Conservation (phyloP, 1,284 basidiomycete genomes). For the Tetrapyrgos nigripes region DNA sequence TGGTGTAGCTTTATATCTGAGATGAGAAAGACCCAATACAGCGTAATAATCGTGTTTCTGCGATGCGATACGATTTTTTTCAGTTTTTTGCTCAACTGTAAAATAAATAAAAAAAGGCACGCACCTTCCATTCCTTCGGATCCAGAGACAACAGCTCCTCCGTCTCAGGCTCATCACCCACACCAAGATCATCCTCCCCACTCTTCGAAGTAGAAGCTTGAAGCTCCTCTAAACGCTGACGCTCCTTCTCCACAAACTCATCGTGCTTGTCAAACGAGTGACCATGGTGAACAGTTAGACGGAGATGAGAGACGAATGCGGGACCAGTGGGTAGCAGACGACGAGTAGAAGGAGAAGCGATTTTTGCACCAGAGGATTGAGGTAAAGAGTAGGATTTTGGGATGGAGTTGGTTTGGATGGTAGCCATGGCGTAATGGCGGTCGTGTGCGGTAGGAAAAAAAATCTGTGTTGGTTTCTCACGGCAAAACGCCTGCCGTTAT, state of each 20-base stretch:
- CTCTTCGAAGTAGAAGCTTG: conserved; percentile 60
- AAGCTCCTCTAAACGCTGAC: conserved; percentile 55
- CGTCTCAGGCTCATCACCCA: conserved; percentile 91
- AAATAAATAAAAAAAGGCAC: conserved; percentile 21
- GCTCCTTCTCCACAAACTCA: conserved; percentile 62
- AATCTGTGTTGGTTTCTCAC: conserved; percentile 1
- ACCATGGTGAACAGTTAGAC: conserved; percentile 76
- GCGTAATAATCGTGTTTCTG: conserved; percentile 99
- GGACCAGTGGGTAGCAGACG: conserved; percentile 80
- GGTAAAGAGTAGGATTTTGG: conserved; percentile 22
- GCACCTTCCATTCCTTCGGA: conserved; percentile 98
- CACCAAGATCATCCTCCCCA: conserved; percentile 88
- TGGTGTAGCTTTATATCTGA: conserved; percentile 87
- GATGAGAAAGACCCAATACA: conserved; percentile 91
- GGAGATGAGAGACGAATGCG: conserved; percentile 84
- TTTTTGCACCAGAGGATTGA: conserved; percentile 8
- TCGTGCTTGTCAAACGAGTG: conserved; percentile 86
- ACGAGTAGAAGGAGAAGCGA: conserved; percentile 23
- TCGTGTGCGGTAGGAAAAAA: conserved; percentile 10
- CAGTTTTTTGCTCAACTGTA: background rate
- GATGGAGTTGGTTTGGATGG: conserved; percentile 19
- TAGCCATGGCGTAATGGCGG: conserved; percentile 22
- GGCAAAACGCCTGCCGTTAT: background rate
- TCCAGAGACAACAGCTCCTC: conserved; percentile 78
- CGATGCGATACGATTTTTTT: background rate